Evolutionary conservation across 331 rosid genomes (phyloP), one percentile per base, ranked within the genome.

Genomic region (Telfairia occidentalis): DNA sequence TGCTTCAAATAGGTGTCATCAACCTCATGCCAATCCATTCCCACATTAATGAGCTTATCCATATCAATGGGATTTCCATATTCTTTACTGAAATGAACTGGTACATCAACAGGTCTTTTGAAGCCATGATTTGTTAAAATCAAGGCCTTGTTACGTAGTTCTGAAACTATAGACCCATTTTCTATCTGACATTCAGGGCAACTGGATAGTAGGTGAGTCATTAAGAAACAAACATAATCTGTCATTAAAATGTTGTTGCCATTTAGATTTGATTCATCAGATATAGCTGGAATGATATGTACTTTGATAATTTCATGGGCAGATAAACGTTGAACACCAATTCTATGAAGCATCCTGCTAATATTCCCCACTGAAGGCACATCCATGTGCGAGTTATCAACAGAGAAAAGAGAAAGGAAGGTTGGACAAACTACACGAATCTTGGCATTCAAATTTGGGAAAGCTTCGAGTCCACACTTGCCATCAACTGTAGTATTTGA

Each of bases 291-390:
- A 78, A 94, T 82, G 85, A 94, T 84, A 73, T 94, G 96, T 75
- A 84, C 81, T 85, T 88, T 91, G 64, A 94, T 85, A 82, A 94
- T 89, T 80, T 91, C 98, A 84, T 94, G 98, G 4, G 85, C 90
- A 79, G 97, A 94, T 85, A 94, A 84, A 80, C 72, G 87, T 55
- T 91, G 96, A 79, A 94, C 92, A 54, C 98, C 98, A 77, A 94
- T 81, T 81, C 79, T 84, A 73, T 79, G 81, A 75, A 94, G 92
- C 85, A 94, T 79, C 60, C 80, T 77, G 38, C 84, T 82, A 72
- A 85, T 77, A 78, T 86, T 94, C 70, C 85, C 89, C 73, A 81
- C 73, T 29, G 79, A 23, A 11, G 83, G 72, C 55, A 50, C 29
- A 82, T 82, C 85, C 79, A 73, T 79, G 75, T 60, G 71, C 21